These are phyloP conservation scores for Sordariomycetes sp. DNA, from an alignment of 2,329 filamentous ascomycete genomes.

Conservation along the genomic window DNA sequence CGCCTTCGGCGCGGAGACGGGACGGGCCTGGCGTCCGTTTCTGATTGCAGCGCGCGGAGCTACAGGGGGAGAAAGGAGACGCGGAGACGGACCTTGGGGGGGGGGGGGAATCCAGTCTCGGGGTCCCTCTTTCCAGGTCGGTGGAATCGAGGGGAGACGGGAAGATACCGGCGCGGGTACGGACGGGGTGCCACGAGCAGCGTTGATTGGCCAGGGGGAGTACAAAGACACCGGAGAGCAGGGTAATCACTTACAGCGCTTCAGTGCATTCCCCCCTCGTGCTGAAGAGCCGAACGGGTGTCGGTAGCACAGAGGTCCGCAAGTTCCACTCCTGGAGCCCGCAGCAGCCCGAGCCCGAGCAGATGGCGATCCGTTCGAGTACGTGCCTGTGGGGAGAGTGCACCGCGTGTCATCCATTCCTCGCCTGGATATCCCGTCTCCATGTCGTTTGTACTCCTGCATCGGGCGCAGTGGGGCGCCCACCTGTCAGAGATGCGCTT, in stretches of 20 bases:
- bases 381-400: no score
- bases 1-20: background rate
- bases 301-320: no score
- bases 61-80: background rate
- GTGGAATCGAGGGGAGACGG: background rate
- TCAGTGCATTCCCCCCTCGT: no score
- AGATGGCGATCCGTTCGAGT: no score
- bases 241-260: no score
- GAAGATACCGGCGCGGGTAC: background rate
- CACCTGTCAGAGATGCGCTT: slow-evolving; percentile 5
- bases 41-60: background rate
- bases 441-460: background rate
- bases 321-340: no score
- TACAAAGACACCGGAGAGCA: background rate
- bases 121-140: background rate
- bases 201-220: background rate
- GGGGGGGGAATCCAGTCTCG: background rate
- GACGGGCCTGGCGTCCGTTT: background rate
- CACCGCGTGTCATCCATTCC: no score
- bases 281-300: no score
- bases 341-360: no score
- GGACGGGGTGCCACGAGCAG: background rate
- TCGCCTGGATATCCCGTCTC: background rate
- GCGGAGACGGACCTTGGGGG: background rate
- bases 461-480: background rate